Conservation (phyloP, 164 flowering plant species). For the Tinospora cordifolia region DNA sequence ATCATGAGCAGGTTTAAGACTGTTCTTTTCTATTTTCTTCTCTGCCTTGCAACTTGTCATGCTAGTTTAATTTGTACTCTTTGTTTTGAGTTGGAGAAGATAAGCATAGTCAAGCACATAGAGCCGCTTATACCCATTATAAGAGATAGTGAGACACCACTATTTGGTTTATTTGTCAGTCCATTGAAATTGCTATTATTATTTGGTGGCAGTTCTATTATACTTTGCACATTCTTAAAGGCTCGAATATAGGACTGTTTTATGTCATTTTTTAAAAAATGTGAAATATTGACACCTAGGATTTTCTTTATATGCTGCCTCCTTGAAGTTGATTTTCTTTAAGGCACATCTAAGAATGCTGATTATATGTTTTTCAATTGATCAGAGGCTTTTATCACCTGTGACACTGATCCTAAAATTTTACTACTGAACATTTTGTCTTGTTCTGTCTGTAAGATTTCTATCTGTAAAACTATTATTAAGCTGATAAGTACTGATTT, state of each 20-base stretch:
- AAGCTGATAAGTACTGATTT: no score
- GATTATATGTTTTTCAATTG: not conserved
- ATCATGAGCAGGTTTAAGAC: conserved; percentile 60
- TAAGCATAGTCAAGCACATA: no score
- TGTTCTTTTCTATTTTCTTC: not conserved
- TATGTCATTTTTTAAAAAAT: not conserved
- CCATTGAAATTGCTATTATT: no score
- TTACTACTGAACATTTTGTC: not conserved
- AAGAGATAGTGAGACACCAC: no score
- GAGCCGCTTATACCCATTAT: no score
- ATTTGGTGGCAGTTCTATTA: not conserved
- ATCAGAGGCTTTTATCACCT: not conserved
- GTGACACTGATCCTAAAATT: not conserved
- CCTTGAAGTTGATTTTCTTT: not conserved
- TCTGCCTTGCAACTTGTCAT: not conserved
- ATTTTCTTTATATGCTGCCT: not conserved
- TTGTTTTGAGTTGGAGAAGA: no score
- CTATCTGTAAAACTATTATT: no score
- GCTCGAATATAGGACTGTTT: not conserved
- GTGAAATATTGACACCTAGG: not conserved
- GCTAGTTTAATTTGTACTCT: not conserved
- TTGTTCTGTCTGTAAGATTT: not conserved
- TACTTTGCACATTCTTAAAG: not conserved
- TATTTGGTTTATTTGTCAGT: no score
- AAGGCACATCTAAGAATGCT: not conserved